Percentiles rank a stretch among this genome's conserved stretches.
phyloP scores from a whole-genome alignment of 495 filamentous ascomycete species.

The Penicillium canariense region DNA sequence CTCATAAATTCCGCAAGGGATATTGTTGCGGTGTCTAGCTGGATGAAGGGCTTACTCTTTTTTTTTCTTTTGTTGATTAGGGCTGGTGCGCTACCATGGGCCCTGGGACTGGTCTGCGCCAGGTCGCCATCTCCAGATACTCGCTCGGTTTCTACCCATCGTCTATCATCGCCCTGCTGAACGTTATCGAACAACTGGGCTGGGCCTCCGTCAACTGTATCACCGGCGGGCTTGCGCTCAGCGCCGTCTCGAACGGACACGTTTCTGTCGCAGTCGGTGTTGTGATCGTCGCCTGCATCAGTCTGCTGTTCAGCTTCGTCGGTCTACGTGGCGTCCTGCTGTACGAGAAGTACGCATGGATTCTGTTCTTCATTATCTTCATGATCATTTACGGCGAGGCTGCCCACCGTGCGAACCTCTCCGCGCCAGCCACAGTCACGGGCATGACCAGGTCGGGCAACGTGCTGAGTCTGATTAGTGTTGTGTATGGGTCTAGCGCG shows the following conservation, averaged over 20 bases:
- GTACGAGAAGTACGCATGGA: conserved; percentile 63
- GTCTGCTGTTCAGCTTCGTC: conserved; percentile 57
- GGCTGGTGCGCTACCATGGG: conserved; percentile 53
- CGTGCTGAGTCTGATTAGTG: conserved; percentile 51
- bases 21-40: no score
- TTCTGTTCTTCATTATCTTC: conserved; percentile 56
- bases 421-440: conserved; percentile 32
- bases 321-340: conserved; percentile 56
- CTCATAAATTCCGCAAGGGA: no score
- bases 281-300: conserved; percentile 49
- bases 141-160: conserved; percentile 35
- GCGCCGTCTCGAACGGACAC: conserved; percentile 34
- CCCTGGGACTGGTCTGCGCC: conserved; percentile 77
- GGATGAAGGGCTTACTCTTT: no score
- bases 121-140: conserved; percentile 66
- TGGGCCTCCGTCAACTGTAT: conserved; percentile 40
- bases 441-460: conserved; percentile 44
- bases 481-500: conserved; percentile 57
- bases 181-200: conserved; percentile 34
- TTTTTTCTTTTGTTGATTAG: conserved; percentile 9
- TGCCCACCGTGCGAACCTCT: conserved; percentile 45
- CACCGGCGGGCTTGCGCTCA: conserved; percentile 38
- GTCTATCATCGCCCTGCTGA: conserved; percentile 30
- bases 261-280: conserved; percentile 41
- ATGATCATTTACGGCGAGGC: conserved; percentile 55